Base-by-base conservation (phyloP, 345 rosid species). In the Populus davidiana region DNA sequence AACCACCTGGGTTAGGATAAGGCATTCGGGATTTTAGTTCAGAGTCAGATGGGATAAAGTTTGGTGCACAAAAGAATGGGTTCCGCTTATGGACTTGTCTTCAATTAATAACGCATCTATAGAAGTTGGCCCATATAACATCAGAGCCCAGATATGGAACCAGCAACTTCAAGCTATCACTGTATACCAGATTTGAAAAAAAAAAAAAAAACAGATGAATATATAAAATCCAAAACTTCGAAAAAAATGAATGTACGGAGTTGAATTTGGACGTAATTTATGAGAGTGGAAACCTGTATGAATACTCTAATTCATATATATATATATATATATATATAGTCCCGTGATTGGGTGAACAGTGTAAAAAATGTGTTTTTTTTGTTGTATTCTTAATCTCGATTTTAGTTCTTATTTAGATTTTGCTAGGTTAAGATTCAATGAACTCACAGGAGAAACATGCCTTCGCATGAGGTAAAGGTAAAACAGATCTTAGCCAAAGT, bases 1-100 rank as follows among this genome's bases (percentile, higher is more conserved):
- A 75, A 63, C 71, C 80, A 38, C 76, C 44, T 54, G 85, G 50
- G 71, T 82, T 20, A 23, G 88, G 89, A 85, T 85, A 86, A 85
- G 93, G 79, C 63, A 75, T 77, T 56, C 74, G 75, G 69, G 73
- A 23, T 69, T 69, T 75, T n/a, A 14, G 47, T 13, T 56, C 35
- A 56, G 27, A 70, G 29, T 10, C 35, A 3, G 35, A n/a, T 5
- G 67, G 29, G 38, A 54, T 36, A 21, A 13, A 6, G 59, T 72
- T 5, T 18, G 39, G 69, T 54, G 21, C 1, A 5, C 35, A 18
- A 25, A 11, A 5, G 69, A 74, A 35, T 10, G 73, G 65, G 13
- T n/a, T 9, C 1, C 33, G 44, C 20, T 27, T 59, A 27, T 56
- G 74, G 73, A 47, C 72, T 17, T 14, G 69, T 67, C 38, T 14